A percentile compares a stretch with the other conserved stretches of the same genome.
Evolutionary conservation across 306 rosid species (phyloP).

Genomic region (Hylodesmum podocarpum): DNA sequence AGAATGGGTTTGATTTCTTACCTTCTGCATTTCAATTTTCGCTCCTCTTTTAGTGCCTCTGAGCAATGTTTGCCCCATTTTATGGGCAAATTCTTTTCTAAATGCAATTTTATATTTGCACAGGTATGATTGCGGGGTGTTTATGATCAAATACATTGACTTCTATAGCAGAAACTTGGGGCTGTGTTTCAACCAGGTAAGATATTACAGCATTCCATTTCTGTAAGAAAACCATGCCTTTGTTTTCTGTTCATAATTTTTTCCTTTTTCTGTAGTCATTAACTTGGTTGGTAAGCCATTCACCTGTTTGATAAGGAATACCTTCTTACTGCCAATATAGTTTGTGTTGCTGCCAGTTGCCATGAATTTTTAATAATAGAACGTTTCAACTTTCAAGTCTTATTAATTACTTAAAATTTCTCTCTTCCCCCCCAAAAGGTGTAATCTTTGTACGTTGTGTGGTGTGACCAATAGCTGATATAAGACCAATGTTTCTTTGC

Average conservation of each 20-base stretch:
- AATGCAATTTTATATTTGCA: slow-evolving; percentile 21
- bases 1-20: slow-evolving; percentile 67
- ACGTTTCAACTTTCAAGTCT: not conserved
- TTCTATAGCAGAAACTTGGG: slow-evolving; percentile 83
- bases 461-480: not conserved
- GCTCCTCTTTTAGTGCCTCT: slow-evolving; percentile 15
- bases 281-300: slow-evolving; percentile 2
- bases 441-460: not conserved
- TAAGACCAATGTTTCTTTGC: not conserved
- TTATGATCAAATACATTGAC: slow-evolving; percentile 90
- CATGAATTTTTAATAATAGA: not conserved
- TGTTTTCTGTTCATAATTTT: slow-evolving; percentile 4
- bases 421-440: not conserved
- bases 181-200: slow-evolving; percentile 88
- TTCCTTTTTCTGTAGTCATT: not conserved
- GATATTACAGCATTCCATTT: slow-evolving; percentile 22
- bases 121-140: slow-evolving; percentile 91
- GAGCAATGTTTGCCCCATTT: not conserved
- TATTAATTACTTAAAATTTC: slow-evolving; percentile 7
- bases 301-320: not conserved
- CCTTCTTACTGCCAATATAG: not conserved
- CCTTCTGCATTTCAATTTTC: slow-evolving; percentile 7
- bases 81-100: slow-evolving; percentile 23
- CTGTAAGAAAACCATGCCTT: not conserved
- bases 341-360: not conserved